phyloP scores from a whole-genome alignment of 345 rosid species.

The Brassica incana region DNA sequence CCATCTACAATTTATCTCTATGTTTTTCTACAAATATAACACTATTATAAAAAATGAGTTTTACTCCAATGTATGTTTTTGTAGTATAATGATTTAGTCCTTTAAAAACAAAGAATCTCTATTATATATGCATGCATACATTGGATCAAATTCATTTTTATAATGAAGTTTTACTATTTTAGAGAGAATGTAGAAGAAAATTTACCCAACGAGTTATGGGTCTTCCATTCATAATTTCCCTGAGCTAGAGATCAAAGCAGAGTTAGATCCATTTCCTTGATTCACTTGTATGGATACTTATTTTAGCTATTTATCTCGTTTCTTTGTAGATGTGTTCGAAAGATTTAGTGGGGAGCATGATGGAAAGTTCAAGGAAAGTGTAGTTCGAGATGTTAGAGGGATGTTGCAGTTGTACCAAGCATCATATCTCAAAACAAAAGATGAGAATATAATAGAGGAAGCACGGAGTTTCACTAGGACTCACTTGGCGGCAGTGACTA shows the following conservation, averaged over 20 bases:
- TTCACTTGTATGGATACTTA: not conserved
- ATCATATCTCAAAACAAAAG: not conserved
- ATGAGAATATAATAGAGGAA: not conserved
- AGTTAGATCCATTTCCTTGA: not conserved
- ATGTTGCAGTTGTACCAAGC: not conserved
- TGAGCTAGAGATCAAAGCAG: not conserved
- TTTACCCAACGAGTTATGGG: not conserved
- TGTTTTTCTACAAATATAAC: too few species aligned
- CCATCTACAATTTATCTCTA: too few species aligned
- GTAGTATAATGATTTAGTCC: too few species aligned
- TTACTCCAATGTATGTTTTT: too few species aligned
- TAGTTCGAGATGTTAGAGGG: not conserved
- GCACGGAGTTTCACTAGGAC: not conserved
- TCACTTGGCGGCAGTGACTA: not conserved
- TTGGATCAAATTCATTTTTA: too few species aligned
- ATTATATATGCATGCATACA: too few species aligned
- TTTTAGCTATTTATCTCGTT: not conserved
- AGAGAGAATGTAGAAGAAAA: too few species aligned
- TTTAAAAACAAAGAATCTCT: too few species aligned
- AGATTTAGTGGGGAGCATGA: not conserved
- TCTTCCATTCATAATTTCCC: not conserved
- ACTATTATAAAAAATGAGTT: too few species aligned
- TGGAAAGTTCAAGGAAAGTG: not conserved
- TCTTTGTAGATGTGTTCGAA: not conserved
- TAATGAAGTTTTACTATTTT: too few species aligned